phyloP scores from a whole-genome alignment of 345 rosid species.

The Toxicodendron radicans region DNA sequence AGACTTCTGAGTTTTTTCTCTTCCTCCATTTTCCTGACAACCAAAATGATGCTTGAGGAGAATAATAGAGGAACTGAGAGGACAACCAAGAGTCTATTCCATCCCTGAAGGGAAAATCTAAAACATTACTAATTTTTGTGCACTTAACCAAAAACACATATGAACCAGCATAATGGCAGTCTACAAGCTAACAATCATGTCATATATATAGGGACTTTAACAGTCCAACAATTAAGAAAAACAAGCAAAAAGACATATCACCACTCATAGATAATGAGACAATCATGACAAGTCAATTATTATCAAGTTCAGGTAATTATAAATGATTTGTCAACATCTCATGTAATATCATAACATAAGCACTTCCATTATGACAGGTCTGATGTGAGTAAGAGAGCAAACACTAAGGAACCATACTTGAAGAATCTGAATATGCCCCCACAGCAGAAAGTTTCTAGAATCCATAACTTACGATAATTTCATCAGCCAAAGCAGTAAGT shows the following conservation, averaged over 20 bases:
- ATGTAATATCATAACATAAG: not conserved
- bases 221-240: constrained; percentile 8
- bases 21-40: not conserved
- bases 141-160: not conserved
- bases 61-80: not conserved
- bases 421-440: not conserved
- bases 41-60: not conserved
- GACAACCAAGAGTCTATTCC: not conserved
- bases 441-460: not conserved
- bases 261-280: not conserved
- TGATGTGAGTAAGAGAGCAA: not conserved
- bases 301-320: not conserved
- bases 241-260: not conserved
- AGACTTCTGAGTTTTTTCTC: not conserved
- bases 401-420: not conserved
- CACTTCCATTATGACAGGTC: not conserved
- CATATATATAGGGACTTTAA: too few species aligned
- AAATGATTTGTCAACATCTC: not conserved
- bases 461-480: constrained; percentile 6
- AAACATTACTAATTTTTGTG: not conserved
- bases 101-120: not conserved
- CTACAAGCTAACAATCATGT: not conserved
- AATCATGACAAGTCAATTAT: not conserved
- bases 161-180: not conserved
- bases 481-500: constrained; percentile 4